phyloP scores from a whole-genome alignment of 768 basidiomycete genomes.

The Phylloporus sp. region DNA sequence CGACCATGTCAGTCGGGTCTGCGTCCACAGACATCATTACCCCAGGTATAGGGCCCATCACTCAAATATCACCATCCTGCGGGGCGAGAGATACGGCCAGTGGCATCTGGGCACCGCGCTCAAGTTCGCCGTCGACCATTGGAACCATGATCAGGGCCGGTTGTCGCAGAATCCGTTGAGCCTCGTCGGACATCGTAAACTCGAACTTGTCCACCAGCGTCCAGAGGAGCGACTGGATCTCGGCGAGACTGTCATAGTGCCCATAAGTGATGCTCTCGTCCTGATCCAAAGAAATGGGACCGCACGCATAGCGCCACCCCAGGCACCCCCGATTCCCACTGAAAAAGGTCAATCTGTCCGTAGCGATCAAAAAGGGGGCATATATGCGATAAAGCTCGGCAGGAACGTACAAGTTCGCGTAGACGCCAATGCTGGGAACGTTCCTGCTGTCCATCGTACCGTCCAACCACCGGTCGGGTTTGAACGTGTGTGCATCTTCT shows the following conservation, averaged over 20 bases:
- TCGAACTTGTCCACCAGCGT: constrained; percentile 51
- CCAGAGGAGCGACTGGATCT: constrained; percentile 52
- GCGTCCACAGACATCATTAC: no score
- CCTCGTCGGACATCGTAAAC: constrained; percentile 34
- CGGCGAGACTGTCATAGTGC: constrained; percentile 31
- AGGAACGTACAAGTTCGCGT: constrained; percentile 6
- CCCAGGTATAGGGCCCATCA: no score
- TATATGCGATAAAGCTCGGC: background rate
- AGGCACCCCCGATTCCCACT: constrained; percentile 17
- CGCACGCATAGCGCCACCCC: constrained; percentile 29
- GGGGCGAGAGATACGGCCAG: no score
- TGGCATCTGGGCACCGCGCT: no score
- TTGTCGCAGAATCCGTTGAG: no score
- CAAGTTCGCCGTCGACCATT: no score
- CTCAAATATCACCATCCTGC: no score
- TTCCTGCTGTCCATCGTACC: background rate
- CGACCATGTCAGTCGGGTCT: no score
- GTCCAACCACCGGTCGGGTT: constrained; percentile 10
- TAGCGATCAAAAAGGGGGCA: background rate
- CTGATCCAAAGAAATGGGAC: background rate
- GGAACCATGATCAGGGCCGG: no score
- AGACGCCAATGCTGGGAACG: constrained; percentile 13
- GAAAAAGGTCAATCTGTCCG: constrained; percentile 17
- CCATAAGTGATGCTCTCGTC: background rate
- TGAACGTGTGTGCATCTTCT: constrained; percentile 22